A percentile compares a stretch with the other conserved stretches of the same genome.
Evolutionary conservation across 345 rosid genomes (phyloP).

Genomic region (Rubroshorea leprosula): DNA sequence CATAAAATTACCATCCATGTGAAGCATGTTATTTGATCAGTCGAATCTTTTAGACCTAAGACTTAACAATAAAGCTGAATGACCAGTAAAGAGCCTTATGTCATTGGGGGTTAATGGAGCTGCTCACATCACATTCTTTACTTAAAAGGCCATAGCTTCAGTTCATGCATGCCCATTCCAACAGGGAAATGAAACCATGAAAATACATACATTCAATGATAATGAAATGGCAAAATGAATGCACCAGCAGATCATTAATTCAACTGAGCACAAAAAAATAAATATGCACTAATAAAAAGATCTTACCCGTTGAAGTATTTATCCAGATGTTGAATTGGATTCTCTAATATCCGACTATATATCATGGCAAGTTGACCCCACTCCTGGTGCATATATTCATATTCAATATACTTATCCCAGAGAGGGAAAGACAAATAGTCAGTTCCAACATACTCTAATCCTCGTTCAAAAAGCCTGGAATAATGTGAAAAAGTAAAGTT

Average conservation of each 20-base stretch:
- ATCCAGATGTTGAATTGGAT: slow-evolving; percentile 83
- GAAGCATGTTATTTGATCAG: too few relatives aligned
- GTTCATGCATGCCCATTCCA: background rate
- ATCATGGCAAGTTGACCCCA: slow-evolving; percentile 77
- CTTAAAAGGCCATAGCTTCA: background rate
- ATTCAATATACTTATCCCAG: slow-evolving; percentile 96
- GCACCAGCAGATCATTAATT: background rate
- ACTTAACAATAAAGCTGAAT: background rate
- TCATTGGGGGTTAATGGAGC: background rate
- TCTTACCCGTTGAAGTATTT: slow-evolving; percentile 63
- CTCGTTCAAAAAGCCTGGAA: slow-evolving; percentile 89
- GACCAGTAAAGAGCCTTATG: background rate
- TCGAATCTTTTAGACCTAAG: background rate
- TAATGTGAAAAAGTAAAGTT: slow-evolving; percentile 18
- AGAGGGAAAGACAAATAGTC: slow-evolving; percentile 74
- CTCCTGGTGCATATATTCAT: slow-evolving; percentile 82
- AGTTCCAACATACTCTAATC: slow-evolving; percentile 81
- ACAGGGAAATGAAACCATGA: background rate
- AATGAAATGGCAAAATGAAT: too few relatives aligned
- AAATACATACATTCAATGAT: too few relatives aligned
- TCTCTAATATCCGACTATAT: slow-evolving; percentile 77
- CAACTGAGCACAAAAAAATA: background rate
- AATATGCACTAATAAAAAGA: background rate
- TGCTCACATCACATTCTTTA: background rate
- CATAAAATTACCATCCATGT: too few relatives aligned